phyloP scores from a whole-genome alignment of 306 rosid genomes.

The Quillaja saponaria region DNA sequence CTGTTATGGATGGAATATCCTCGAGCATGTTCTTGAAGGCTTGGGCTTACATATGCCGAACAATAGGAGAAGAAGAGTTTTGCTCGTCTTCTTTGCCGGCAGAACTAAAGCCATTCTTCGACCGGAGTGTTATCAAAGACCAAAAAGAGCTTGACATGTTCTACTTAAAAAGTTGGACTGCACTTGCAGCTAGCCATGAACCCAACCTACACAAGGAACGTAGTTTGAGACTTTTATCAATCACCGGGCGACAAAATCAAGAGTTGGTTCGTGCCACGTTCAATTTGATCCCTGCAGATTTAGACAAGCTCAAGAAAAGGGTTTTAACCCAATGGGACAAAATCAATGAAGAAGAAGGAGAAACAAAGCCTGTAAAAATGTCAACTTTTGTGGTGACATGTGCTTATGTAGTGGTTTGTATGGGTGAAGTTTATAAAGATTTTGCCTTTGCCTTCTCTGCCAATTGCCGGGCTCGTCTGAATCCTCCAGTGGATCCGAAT shows the following conservation, averaged over 20 bases:
- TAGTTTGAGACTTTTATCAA: conserved; percentile 25
- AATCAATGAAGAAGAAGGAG: background rate
- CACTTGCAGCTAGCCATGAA: background rate
- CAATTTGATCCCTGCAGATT: conserved; percentile 26
- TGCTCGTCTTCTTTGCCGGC: conserved; percentile 5
- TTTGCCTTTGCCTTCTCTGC: background rate
- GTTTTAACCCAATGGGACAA: conserved; percentile 28
- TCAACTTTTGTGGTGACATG: conserved; percentile 39
- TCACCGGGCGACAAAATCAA: background rate
- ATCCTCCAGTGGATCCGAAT: conserved; percentile 19
- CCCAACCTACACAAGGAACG: background rate
- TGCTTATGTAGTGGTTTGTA: conserved; percentile 31
- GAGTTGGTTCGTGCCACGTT: conserved; percentile 41
- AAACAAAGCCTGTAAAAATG: conserved; percentile 22
- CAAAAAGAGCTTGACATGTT: conserved; percentile 13
- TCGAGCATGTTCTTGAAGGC: conserved; percentile 48
- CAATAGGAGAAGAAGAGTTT: background rate
- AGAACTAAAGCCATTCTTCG: conserved; percentile 39
- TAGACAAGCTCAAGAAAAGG: conserved; percentile 29
- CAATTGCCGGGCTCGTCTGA: conserved; percentile 21
- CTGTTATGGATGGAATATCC: conserved; percentile 52
- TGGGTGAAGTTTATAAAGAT: conserved; percentile 28
- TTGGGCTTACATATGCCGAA: conserved; percentile 47
- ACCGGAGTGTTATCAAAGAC: conserved; percentile 37
- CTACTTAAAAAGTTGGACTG: background rate